Conservation (phyloP, 164 flowering plant species). For the Pachysandra terminalis region DNA sequence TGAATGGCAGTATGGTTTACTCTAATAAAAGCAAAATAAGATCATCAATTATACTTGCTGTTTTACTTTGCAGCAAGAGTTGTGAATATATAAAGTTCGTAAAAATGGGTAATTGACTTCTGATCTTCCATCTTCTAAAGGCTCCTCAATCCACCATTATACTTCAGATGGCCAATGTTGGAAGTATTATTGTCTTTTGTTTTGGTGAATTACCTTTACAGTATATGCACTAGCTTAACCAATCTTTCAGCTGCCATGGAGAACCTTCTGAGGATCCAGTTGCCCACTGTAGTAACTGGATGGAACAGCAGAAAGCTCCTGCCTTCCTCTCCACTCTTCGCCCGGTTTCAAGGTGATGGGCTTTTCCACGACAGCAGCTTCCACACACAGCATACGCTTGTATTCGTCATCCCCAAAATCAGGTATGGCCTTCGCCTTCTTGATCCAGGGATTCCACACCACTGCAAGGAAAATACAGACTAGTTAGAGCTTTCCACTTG, state of each 20-base stretch:
- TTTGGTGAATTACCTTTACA: conserved; percentile 42
- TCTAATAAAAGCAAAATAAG: too few relatives aligned
- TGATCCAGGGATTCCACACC: conserved; percentile 92
- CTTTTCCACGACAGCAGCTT: conserved; percentile 70
- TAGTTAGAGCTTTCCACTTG: background rate
- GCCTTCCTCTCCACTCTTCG: conserved; percentile 85
- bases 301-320: conserved; percentile 71
- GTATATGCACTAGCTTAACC: conserved; percentile 17
- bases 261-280: conserved; percentile 71
- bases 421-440: conserved; percentile 68
- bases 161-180: too few relatives aligned
- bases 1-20: too few relatives aligned
- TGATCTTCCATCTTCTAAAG: too few relatives aligned
- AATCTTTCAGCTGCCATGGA: conserved; percentile 38
- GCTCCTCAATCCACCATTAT: too few relatives aligned
- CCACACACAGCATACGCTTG: conserved; percentile 80
- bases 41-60: too few relatives aligned
- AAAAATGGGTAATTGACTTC: too few relatives aligned
- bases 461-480: conserved; percentile 30
- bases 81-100: too few relatives aligned
- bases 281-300: conserved; percentile 82
- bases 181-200: background rate
- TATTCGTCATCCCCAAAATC: conserved; percentile 86
- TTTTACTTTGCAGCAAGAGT: too few relatives aligned
- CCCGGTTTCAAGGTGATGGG: conserved; percentile 78